Evolutionary conservation across 352 stramenopile genomes (phyloP).

Genomic region (Thalassiosira hispida): DNA sequence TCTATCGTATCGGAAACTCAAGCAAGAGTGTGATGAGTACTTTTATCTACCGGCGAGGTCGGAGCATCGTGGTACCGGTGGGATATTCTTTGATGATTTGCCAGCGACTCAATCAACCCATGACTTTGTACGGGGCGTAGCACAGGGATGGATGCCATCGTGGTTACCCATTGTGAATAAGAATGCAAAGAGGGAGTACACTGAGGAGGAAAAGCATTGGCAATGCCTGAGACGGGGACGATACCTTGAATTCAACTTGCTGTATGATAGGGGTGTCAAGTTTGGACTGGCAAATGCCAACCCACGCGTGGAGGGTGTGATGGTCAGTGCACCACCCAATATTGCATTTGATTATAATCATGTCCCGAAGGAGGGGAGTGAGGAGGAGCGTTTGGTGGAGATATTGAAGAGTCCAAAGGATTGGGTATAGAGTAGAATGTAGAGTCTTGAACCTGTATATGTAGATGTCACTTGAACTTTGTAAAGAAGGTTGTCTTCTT

Average conservation of each 20-base stretch:
- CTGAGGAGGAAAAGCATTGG: constrained; percentile 77
- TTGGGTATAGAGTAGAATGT: constrained; percentile 74
- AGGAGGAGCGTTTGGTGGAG: constrained; percentile 74
- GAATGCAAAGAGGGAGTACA: constrained; percentile 57
- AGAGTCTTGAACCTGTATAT: too few relatives aligned
- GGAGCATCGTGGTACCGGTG: constrained; percentile 93
- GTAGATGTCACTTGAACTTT: too few relatives aligned
- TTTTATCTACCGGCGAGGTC: constrained; percentile 95
- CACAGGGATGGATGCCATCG: constrained; percentile 78
- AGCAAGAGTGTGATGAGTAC: constrained; percentile 95
- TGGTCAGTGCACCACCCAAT: constrained; percentile 83
- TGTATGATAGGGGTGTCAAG: constrained; percentile 96
- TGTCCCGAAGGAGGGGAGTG: constrained; percentile 64
- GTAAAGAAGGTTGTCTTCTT: too few relatives aligned
- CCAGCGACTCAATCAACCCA: constrained; percentile 61
- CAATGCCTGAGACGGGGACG: constrained; percentile 90
- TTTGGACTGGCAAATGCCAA: constrained; percentile 90
- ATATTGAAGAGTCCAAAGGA: constrained; percentile 81
- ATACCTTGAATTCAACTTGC: constrained; percentile 98
- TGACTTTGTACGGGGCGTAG: constrained; percentile 77
- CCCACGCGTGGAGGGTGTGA: constrained; percentile 83
- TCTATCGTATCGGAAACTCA: constrained; percentile 89
- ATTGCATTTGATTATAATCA: constrained; percentile 87
- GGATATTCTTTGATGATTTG: constrained; percentile 97
- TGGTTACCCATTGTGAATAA: constrained; percentile 80